phyloP scores from a whole-genome alignment of 441 rosid genomes.

The Populus hybrid region DNA sequence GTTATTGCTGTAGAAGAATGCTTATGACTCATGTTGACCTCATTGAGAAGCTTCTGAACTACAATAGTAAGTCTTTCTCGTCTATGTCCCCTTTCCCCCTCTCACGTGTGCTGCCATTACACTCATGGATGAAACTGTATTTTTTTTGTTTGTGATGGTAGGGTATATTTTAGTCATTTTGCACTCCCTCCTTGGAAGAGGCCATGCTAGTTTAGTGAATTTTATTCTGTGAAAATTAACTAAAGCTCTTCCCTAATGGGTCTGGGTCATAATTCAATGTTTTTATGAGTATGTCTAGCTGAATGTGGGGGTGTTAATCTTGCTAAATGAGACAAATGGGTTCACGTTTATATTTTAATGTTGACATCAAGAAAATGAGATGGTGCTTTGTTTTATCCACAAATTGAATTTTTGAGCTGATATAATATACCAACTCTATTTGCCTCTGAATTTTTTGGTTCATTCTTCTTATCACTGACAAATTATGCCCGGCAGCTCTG shows the following conservation, averaged over 20 bases:
- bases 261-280: not conserved
- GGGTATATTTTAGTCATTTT: not conserved
- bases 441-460: no score
- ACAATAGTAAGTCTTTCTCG: constrained; percentile 54
- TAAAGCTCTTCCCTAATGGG: not conserved
- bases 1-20: constrained; percentile 95
- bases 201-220: not conserved
- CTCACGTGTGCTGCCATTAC: not conserved
- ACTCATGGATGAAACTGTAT: not conserved
- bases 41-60: constrained; percentile 93
- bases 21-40: constrained; percentile 98
- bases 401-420: not conserved
- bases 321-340: not conserved
- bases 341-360: not conserved
- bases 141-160: not conserved
- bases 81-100: constrained; percentile 3
- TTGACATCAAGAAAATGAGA: not conserved
- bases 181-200: not conserved
- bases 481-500: constrained; percentile 50
- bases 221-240: not conserved
- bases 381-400: not conserved
- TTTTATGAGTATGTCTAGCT: not conserved
- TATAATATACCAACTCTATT: not conserved
- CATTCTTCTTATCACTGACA: not conserved
- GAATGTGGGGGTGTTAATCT: not conserved